Conservation (phyloP, 805 yeast species). For the Suhomyces kilbournensis region DNA sequence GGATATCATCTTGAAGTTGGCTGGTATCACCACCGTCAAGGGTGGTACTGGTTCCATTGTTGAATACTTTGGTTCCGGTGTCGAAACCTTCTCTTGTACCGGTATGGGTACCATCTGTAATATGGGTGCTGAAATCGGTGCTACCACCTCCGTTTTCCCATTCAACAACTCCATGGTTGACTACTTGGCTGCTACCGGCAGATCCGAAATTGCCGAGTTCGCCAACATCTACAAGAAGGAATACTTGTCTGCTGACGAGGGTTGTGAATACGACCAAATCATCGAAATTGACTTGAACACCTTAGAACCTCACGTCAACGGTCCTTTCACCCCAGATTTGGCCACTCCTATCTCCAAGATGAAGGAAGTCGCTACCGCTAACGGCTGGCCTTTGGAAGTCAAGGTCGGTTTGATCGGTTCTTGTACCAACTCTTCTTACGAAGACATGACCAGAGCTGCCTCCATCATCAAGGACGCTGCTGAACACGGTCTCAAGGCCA, state of each 20-base stretch:
- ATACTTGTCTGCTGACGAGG: conserved; percentile 79
- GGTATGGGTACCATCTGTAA: conserved; percentile 99
- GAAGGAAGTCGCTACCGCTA: conserved; percentile 62
- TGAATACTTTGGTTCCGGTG: conserved; percentile 97
- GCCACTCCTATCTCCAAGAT: conserved; percentile 88
- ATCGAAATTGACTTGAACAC: conserved; percentile 83
- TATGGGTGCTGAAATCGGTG: conserved; percentile 99
- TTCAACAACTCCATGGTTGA: conserved; percentile 74
- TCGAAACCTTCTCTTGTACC: conserved; percentile 81
- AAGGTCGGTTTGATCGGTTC: conserved; percentile 96
- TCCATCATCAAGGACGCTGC: conserved; percentile 87
- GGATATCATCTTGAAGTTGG: conserved; percentile 90
- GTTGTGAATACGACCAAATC: conserved; percentile 87
- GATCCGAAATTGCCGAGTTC: conserved; percentile 78
- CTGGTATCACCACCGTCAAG: conserved; percentile 90
- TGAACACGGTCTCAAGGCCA: conserved; percentile 81
- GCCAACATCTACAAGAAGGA: conserved; percentile 62
- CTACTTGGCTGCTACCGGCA: conserved; percentile 79
- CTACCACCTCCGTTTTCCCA: conserved; percentile 97
- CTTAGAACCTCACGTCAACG: conserved; percentile 93
- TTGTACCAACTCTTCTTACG: conserved; percentile 97
- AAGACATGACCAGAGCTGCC: conserved; percentile 96
- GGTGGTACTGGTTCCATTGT: conserved; percentile 98
- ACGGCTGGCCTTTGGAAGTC: conserved; percentile 83
- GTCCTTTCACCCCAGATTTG: conserved; percentile 98